Evolutionary conservation across 2,329 filamentous ascomycete species (phyloP), one percentile per base, ranked within the genome.

Genomic region (Fusarium anguioides): DNA sequence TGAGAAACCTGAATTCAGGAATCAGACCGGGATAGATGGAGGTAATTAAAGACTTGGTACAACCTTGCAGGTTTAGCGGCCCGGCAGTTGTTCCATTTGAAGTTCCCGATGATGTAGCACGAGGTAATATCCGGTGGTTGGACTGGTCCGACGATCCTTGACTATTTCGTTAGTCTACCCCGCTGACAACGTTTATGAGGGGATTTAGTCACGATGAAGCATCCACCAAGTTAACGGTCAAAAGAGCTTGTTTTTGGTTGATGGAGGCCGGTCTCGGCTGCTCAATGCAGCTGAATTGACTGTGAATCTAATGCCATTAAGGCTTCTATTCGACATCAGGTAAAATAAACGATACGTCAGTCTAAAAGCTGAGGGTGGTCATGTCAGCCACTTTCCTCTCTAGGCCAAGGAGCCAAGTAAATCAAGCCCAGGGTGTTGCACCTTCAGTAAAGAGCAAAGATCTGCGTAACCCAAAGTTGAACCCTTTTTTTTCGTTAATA

Each of bases 61-160:
- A n/a, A 14, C 17, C 2, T 31, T 21, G 21, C 40, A 47, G 26
- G 45, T 41, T 44, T 7, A 33, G 20, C 64, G 64, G 64, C 46
- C 64, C 64, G 64, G 61, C 29, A 26, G n/a, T 68, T 68, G 24
- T 52, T 48, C 64, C 64, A 47, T n/a, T 20, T 27, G 27, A 49
- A 18, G 35, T 36, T 15, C 9, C 33, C 56, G 58, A 50, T 49
- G 35, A 14, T 33, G 40, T 21, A n/a, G 14, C 26, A 29, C 29
- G 24, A 49, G 51, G 50, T 62, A 57, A 58, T 58, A 41, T 63
- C 42, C 50, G 50, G 50, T 60, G 45, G 46, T 60, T 41, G 53
- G 64, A 37, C 40, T 42, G 21, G 41, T 1, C 39, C 18, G 64
- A 20, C 53, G 64, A 67, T 67, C 64, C 60, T 67, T n/a, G 18